phyloP scores from a whole-genome alignment of 345 rosid species.

The Adansonia digitata region DNA sequence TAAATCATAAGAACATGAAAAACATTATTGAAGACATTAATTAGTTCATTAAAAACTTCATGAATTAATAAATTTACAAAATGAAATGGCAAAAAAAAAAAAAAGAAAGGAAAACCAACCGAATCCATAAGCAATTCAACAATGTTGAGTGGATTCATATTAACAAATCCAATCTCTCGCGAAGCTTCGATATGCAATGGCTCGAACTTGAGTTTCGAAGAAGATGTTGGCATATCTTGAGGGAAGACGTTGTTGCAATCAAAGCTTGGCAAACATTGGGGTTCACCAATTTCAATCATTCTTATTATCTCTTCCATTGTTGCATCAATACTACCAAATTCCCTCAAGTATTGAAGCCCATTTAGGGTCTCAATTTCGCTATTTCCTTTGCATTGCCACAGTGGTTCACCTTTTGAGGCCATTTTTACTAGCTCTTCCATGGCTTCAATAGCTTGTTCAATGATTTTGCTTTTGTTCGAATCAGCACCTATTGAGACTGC shows the following conservation, averaged over 20 bases:
- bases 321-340: slow-evolving; percentile 17
- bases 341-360: slow-evolving; percentile 26
- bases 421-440: slow-evolving; percentile 29
- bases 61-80: neutral
- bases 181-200: slow-evolving; percentile 27
- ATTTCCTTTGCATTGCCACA: slow-evolving; percentile 17
- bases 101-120: slow-evolving; percentile 11
- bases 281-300: slow-evolving; percentile 4
- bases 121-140: slow-evolving; percentile 37
- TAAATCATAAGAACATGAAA: slow-evolving; percentile 18
- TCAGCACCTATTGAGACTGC: slow-evolving; percentile 29
- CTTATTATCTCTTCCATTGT: neutral
- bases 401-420: slow-evolving; percentile 26
- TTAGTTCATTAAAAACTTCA: neutral
- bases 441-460: slow-evolving; percentile 19
- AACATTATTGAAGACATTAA: neutral
- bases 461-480: slow-evolving; percentile 16
- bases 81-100: neutral
- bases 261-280: neutral
- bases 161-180: slow-evolving; percentile 21
- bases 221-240: neutral
- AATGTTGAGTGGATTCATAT: slow-evolving; percentile 12
- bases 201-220: neutral
- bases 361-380: slow-evolving; percentile 18
- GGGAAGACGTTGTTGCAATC: slow-evolving; percentile 4